A percentile compares a stretch with the other conserved stretches of the same genome.
phyloP scores from a whole-genome alignment of 352 stramenopile species.

The Thraustotheca clavata region DNA sequence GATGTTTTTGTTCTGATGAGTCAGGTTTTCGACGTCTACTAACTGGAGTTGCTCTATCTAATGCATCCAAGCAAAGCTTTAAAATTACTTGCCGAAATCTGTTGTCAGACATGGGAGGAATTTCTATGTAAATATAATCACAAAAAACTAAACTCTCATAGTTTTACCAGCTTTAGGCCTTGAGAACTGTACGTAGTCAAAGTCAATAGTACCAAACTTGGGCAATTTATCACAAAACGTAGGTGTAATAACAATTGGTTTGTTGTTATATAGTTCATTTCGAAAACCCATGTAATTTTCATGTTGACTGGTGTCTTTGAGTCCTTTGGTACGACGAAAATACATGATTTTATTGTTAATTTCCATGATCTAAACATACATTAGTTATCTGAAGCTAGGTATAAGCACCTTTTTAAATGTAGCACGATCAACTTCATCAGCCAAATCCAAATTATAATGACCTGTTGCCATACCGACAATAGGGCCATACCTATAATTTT shows the following conservation, averaged over 20 bases:
- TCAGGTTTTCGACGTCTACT: not conserved
- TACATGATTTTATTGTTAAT: constrained; percentile 69
- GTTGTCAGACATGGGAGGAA: constrained; percentile 43
- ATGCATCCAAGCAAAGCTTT: constrained; percentile 6
- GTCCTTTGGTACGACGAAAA: constrained; percentile 43
- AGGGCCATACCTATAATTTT: constrained; percentile 22
- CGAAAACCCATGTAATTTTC: constrained; percentile 68
- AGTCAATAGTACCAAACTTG: constrained; percentile 59
- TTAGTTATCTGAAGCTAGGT: not conserved
- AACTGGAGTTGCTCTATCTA: not conserved
- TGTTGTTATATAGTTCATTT: constrained; percentile 64
- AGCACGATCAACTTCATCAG: constrained; percentile 49
- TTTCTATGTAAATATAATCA: not conserved
- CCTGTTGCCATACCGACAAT: constrained; percentile 53
- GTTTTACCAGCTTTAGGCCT: constrained; percentile 19
- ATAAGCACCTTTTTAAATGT: constrained; percentile 43
- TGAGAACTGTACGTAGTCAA: constrained; percentile 62
- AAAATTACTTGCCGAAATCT: constrained; percentile 55
- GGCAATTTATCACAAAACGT: constrained; percentile 53
- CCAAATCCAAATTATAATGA: constrained; percentile 61
- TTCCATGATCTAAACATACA: constrained; percentile 35
- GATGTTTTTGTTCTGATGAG: not conserved
- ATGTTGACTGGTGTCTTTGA: constrained; percentile 74
- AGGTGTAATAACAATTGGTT: constrained; percentile 40
- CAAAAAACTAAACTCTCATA: not conserved